phyloP scores from a whole-genome alignment of 495 filamentous ascomycete species.

The Clohesyomyces aquaticus region DNA sequence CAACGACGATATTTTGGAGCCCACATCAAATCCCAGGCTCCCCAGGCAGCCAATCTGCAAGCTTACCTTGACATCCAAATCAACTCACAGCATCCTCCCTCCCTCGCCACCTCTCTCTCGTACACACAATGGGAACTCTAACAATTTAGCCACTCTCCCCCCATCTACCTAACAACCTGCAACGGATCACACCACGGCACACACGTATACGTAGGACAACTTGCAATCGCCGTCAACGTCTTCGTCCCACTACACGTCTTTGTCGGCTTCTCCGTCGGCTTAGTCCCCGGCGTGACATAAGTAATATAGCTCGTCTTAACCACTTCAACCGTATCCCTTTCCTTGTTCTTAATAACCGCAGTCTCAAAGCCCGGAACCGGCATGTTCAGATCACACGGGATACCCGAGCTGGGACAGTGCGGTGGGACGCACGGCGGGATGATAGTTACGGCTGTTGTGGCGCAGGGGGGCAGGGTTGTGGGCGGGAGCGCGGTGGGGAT shows the following conservation, averaged over 20 bases:
- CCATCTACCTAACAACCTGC: conserved; percentile 15
- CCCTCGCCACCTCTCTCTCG: too few species aligned
- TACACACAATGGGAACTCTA: not conserved
- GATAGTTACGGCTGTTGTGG: not conserved
- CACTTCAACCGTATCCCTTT: too few species aligned
- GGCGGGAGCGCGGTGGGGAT: not conserved
- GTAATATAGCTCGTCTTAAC: conserved; percentile 3
- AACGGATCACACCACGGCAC: conserved; percentile 18
- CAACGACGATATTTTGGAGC: too few species aligned
- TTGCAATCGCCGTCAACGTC: conserved; percentile 4
- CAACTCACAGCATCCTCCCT: not conserved
- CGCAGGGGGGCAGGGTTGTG: conserved; percentile 7
- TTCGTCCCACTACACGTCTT: not conserved
- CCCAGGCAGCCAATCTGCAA: too few species aligned
- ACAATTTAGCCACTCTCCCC: not conserved
- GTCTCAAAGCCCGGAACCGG: not conserved
- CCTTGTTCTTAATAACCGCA: not conserved
- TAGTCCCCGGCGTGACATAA: not conserved
- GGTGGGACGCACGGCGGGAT: conserved; percentile 24
- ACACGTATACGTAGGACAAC: conserved; percentile 31
- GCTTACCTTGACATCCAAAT: too few species aligned
- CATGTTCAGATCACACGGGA: conserved; percentile 4
- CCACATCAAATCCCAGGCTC: too few species aligned
- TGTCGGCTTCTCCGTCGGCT: not conserved
- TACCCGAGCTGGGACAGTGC: not conserved